Evolutionary conservation across 257 asterid genomes (phyloP).

Genomic region (Fraxinus pennsylvanica): DNA sequence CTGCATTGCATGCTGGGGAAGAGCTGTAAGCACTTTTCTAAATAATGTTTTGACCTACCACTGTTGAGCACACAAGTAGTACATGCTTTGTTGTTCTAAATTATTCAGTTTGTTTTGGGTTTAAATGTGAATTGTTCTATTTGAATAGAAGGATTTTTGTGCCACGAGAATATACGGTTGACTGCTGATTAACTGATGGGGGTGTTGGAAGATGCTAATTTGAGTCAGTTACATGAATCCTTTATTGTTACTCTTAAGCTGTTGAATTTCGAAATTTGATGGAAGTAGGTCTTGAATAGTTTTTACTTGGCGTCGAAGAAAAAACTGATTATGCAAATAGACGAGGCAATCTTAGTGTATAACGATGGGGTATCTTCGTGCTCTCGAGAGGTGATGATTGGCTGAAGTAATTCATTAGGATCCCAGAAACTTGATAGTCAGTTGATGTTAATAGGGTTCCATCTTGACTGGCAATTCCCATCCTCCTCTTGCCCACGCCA

Average conservation of each 20-base stretch:
- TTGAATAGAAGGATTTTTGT: neutral
- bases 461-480: neutral
- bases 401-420: neutral
- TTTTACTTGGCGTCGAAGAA: neutral
- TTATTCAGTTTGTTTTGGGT: neutral
- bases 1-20: conserved; percentile 23
- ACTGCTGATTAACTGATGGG: neutral
- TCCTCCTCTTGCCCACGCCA: neutral
- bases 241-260: neutral
- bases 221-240: neutral
- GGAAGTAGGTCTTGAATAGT: neutral
- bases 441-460: neutral
- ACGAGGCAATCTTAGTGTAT: neutral
- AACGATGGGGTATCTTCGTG: neutral
- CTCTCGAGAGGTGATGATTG: neutral
- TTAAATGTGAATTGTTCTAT: neutral
- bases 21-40: neutral
- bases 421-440: neutral
- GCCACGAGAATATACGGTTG: neutral
- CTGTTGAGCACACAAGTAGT: neutral
- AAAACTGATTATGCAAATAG: neutral
- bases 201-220: neutral
- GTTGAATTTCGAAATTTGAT: neutral
- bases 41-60: conserved; percentile 31
- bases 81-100: neutral